These are phyloP conservation scores for Phytophthora kernoviae DNA, from an alignment of 352 stramenopile genomes.

Conservation along the genomic window DNA sequence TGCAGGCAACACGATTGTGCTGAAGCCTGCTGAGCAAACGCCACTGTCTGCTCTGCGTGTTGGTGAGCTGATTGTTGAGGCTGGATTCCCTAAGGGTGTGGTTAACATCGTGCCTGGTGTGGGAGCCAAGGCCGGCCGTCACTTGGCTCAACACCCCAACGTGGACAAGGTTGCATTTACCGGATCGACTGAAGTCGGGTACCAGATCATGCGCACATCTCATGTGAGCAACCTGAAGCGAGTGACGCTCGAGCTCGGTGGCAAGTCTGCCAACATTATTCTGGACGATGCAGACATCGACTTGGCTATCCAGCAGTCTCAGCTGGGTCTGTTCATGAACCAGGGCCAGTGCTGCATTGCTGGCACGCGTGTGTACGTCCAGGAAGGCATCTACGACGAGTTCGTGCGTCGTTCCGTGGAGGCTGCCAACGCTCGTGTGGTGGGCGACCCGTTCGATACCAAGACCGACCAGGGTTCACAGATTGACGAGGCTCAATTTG, in stretches of 20 bases:
- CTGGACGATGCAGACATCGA: conserved; percentile 70
- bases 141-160: conserved; percentile 43
- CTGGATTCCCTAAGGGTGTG: conserved; percentile 76
- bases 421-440: conserved; percentile 46
- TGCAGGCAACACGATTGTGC: conserved; percentile 90
- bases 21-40: conserved; percentile 95
- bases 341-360: conserved; percentile 89
- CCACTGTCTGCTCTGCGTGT: conserved; percentile 92
- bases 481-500: conserved; percentile 64
- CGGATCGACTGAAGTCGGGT: conserved; percentile 62
- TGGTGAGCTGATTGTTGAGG: conserved; percentile 75
- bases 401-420: conserved; percentile 69
- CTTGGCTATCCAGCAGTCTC: conserved; percentile 42
- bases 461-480: conserved; percentile 53
- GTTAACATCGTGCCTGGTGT: conserved; percentile 81
- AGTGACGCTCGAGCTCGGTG: conserved; percentile 74
- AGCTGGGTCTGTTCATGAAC: conserved; percentile 79
- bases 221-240: conserved; percentile 74
- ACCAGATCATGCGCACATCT: conserved; percentile 56
- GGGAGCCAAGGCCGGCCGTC: conserved; percentile 36
- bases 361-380: conserved; percentile 80
- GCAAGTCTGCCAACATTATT: conserved; percentile 80
- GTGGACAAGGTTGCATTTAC: conserved; percentile 88
- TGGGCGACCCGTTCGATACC: conserved; percentile 59
- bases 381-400: conserved; percentile 84